These are phyloP conservation scores for Bruguiera sexangula DNA, from an alignment of 345 rosid species.

Conservation along the genomic window DNA sequence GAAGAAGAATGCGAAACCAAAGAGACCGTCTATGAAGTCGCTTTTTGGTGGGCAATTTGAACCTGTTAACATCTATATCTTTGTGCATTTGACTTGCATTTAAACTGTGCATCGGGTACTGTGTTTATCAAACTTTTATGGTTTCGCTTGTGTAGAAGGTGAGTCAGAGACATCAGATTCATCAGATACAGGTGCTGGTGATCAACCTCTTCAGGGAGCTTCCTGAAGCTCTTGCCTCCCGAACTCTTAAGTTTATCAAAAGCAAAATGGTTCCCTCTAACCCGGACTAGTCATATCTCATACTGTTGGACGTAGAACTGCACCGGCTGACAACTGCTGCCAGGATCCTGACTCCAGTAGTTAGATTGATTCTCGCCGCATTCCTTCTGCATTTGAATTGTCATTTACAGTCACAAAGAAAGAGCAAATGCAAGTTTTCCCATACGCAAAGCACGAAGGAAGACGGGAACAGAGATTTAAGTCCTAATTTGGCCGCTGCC, in stretches of 20 bases:
- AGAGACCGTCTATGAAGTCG: slow-evolving; percentile 68
- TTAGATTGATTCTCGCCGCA: slow-evolving; percentile 5
- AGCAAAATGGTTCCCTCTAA: slow-evolving; percentile 8
- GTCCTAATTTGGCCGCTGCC: neutral
- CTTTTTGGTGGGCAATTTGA: slow-evolving; percentile 61
- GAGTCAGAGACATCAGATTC: slow-evolving; percentile 54
- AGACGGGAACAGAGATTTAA: neutral
- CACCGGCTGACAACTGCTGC: neutral
- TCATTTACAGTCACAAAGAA: neutral
- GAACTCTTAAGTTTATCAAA: slow-evolving; percentile 37
- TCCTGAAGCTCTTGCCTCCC: slow-evolving; percentile 41
- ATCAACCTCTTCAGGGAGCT: slow-evolving; percentile 44
- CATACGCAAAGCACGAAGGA: neutral
- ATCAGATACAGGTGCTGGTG: slow-evolving; percentile 24
- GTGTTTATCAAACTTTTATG: neutral
- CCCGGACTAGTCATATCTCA: neutral
- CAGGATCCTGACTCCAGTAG: neutral
- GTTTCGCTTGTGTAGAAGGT: slow-evolving; percentile 36
- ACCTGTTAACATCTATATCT: neutral
- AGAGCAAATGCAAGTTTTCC: neutral
- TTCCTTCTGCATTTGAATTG: neutral
- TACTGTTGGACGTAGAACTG: neutral
- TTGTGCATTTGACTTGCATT: neutral
- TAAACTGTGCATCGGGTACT: no score
- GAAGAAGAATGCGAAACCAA: slow-evolving; percentile 63